Conservation (phyloP, 306 rosid species). For the Delonix regia region DNA sequence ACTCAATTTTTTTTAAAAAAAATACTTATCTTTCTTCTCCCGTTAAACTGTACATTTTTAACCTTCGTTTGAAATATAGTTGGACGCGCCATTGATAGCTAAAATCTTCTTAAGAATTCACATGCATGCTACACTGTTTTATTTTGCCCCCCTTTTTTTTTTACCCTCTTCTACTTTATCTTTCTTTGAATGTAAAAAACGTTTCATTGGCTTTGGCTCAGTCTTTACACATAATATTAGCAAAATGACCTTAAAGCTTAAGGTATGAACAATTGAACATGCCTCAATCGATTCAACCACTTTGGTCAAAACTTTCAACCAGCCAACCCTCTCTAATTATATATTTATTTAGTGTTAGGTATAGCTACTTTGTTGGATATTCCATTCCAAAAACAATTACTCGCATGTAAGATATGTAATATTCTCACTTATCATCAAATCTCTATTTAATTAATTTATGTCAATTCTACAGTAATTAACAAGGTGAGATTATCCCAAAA, state of each 20-base stretch:
- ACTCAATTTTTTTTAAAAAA: not conserved
- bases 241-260: slow-evolving; percentile 27
- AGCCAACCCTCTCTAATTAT: not conserved
- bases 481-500: slow-evolving; percentile 8
- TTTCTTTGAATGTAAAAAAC: not conserved
- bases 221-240: not conserved
- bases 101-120: not conserved
- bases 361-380: not conserved
- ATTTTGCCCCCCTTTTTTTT: not conserved
- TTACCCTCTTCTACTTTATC: not conserved
- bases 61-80: too few species aligned
- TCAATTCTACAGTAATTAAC: not conserved
- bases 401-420: not conserved
- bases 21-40: too few species aligned
- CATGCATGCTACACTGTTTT: not conserved
- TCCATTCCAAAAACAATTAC: not conserved
- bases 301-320: slow-evolving; percentile 10
- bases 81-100: too few species aligned
- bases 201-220: slow-evolving; percentile 15
- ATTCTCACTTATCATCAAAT: slow-evolving; percentile 6
- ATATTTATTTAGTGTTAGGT: slow-evolving; percentile 7
- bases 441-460: not conserved
- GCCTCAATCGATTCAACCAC: not conserved
- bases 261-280: not conserved
- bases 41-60: not conserved